phyloP scores from a whole-genome alignment of 106 monocot species.

The Apostasia shenzhenica region DNA sequence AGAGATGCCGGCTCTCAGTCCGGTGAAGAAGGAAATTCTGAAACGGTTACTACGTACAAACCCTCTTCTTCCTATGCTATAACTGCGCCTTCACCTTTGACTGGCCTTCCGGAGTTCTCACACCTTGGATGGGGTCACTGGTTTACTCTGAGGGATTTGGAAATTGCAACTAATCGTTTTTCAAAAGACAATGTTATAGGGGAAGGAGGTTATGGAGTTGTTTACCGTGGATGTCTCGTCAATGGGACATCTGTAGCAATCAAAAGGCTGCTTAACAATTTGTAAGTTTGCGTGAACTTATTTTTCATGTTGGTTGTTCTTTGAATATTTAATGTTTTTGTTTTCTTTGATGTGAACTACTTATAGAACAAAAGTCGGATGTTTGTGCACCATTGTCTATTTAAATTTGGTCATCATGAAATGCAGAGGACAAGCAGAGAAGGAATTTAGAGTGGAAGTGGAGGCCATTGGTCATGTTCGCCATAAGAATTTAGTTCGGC shows the following conservation, averaged over 20 bases:
- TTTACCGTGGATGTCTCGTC: constrained; percentile 66
- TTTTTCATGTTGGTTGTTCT: background rate
- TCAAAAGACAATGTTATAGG: constrained; percentile 87
- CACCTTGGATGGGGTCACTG: constrained; percentile 97
- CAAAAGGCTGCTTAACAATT: constrained; percentile 89
- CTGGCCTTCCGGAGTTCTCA: constrained; percentile 83
- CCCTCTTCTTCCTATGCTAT: constrained; percentile 35
- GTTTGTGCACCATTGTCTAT: background rate
- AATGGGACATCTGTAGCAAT: constrained; percentile 83
- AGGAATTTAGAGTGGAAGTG: constrained; percentile 95
- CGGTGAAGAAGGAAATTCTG: constrained; percentile 50
- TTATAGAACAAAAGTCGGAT: background rate
- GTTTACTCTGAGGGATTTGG: constrained; percentile 94
- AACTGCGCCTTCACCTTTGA: constrained; percentile 69
- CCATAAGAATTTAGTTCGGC: constrained; percentile 93
- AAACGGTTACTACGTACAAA: constrained; percentile 24
- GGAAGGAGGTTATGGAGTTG: constrained; percentile 94
- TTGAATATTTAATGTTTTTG: too few relatives aligned
- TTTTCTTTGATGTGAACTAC: background rate
- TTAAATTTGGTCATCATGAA: background rate
- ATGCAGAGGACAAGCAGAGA: constrained; percentile 88
- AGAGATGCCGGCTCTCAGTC: constrained; percentile 48
- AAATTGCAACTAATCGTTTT: constrained; percentile 72
- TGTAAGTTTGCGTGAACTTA: constrained; percentile 36
- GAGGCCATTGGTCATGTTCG: constrained; percentile 98